Conservation (phyloP, 1,284 basidiomycete species). For the Microbotryum violaceum region DNA sequence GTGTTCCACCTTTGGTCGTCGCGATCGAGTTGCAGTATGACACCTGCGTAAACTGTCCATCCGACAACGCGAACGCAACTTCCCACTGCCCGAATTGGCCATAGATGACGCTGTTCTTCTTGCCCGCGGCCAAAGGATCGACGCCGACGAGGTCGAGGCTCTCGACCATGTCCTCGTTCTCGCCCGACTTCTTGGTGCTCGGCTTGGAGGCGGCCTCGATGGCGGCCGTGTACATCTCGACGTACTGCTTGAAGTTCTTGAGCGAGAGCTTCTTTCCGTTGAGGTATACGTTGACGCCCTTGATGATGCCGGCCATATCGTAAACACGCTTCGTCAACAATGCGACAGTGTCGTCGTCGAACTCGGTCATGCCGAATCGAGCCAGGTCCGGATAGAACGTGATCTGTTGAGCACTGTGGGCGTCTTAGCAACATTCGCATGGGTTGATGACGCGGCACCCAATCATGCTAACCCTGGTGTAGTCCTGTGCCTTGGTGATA, state of each 20-base stretch:
- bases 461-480: slow-evolving; percentile 52
- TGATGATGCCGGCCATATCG: slow-evolving; percentile 92
- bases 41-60: slow-evolving; percentile 80
- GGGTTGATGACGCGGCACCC: slow-evolving; percentile 1
- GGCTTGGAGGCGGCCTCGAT: slow-evolving; percentile 23
- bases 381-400: slow-evolving; percentile 88
- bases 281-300: slow-evolving; percentile 85
- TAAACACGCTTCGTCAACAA: slow-evolving; percentile 92
- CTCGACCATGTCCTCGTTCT: slow-evolving; percentile 48
- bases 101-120: slow-evolving; percentile 72
- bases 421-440: slow-evolving; percentile 11
- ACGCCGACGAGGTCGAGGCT: slow-evolving; percentile 44
- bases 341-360: slow-evolving; percentile 85
- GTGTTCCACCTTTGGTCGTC: slow-evolving; percentile 93
- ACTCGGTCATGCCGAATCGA: slow-evolving; percentile 83
- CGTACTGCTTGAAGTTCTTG: slow-evolving; percentile 96
- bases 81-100: slow-evolving; percentile 84
- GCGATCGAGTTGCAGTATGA: slow-evolving; percentile 98
- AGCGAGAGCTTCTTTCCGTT: slow-evolving; percentile 84
- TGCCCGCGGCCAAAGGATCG: slow-evolving; percentile 62
- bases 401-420: slow-evolving; percentile 44
- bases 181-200: slow-evolving; percentile 6
- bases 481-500: slow-evolving; percentile 73
- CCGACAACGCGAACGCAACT: slow-evolving; percentile 85
- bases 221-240: slow-evolving; percentile 69